These are phyloP conservation scores for Fennellomyces sp. DNA, from an alignment of 371 early-diverging fungal species.

Conservation along the genomic window DNA sequence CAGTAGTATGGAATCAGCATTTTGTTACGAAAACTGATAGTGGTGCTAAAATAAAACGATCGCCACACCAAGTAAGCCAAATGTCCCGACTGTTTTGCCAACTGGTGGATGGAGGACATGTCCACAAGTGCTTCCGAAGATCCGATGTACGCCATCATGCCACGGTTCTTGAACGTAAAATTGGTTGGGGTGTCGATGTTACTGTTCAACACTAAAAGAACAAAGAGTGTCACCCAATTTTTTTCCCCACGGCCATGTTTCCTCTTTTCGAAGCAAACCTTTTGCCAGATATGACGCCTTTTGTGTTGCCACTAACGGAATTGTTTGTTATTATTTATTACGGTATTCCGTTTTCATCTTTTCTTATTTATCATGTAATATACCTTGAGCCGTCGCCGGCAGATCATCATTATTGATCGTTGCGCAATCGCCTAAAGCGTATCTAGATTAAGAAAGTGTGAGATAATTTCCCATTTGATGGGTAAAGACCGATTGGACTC, in stretches of 20 bases:
- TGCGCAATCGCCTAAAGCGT: conserved; percentile 86
- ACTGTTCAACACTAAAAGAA: not conserved
- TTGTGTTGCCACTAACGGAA: conserved; percentile 69
- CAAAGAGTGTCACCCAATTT: not conserved
- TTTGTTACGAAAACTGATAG: conserved; percentile 74
- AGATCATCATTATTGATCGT: conserved; percentile 62
- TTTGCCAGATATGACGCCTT: conserved; percentile 71
- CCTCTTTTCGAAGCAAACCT: conserved; percentile 13
- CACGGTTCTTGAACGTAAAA: not conserved
- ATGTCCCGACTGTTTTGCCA: conserved; percentile 50
- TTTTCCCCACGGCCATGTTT: not conserved
- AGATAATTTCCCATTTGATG: not conserved
- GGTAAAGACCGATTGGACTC: not conserved
- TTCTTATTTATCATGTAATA: not conserved
- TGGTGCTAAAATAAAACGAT: conserved; percentile 77
- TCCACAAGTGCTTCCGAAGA: conserved; percentile 59
- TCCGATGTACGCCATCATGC: conserved; percentile 55
- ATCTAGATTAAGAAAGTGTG: conserved; percentile 31
- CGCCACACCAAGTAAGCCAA: conserved; percentile 82
- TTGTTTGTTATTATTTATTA: not conserved
- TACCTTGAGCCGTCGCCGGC: conserved; percentile 78
- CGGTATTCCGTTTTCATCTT: not conserved
- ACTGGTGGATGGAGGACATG: conserved; percentile 44
- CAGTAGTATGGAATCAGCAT: conserved; percentile 76
- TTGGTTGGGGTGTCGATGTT: not conserved